Percentiles rank a stretch among this genome's conserved stretches.
Conservation (phyloP, 257 asterid species). For the Solanum lycopersicoides region DNA sequence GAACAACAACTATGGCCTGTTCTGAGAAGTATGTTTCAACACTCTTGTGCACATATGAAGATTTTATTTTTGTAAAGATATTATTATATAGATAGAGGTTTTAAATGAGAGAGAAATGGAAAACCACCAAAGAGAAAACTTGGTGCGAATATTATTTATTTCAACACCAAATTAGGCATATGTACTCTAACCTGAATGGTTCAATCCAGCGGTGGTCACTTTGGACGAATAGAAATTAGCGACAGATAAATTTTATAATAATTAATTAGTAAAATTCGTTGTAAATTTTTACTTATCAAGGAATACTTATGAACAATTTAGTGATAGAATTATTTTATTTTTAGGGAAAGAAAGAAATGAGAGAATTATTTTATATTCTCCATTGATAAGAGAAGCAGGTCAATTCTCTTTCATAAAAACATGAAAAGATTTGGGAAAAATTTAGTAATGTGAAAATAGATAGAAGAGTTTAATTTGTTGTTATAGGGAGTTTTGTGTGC, state of each 20-base stretch:
- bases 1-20: neutral
- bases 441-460: neutral
- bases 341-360: no score
- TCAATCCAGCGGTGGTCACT: conserved; percentile 42
- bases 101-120: neutral
- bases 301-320: neutral
- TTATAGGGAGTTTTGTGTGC: conserved; percentile 16
- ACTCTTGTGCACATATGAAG: neutral
- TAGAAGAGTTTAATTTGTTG: neutral
- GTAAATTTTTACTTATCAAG: neutral
- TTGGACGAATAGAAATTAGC: neutral
- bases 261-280: neutral
- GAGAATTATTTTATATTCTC: neutral
- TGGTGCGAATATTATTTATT: conserved; percentile 43
- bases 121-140: conserved; percentile 27
- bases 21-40: neutral
- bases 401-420: conserved; percentile 29
- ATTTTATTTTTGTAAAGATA: neutral
- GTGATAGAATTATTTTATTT: neutral
- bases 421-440: neutral
- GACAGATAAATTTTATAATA: neutral
- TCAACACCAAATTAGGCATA: conserved; percentile 50
- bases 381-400: conserved; percentile 20
- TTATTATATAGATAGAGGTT: neutral
- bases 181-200: conserved; percentile 58